A percentile compares a stretch with the other conserved stretches of the same genome.
These are phyloP conservation scores for Vigna angularis DNA, from an alignment of 306 rosid species.

Conservation along the genomic window DNA sequence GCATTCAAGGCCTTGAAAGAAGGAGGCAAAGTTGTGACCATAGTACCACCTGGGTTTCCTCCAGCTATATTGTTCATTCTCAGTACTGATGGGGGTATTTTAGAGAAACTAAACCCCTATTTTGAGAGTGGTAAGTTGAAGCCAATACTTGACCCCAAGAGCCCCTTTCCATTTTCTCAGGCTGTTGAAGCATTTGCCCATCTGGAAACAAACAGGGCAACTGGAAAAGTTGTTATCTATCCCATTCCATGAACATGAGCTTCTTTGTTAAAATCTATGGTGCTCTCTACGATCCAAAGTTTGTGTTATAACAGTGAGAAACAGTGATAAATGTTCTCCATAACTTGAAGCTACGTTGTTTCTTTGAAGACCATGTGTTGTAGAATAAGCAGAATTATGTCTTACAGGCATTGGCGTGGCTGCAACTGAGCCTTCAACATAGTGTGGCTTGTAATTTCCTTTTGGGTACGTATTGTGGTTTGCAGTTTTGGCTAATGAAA, in stretches of 20 bases:
- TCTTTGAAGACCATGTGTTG: neutral
- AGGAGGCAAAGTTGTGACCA: conserved; percentile 65
- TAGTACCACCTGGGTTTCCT: conserved; percentile 41
- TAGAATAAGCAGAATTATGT: neutral
- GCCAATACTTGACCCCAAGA: conserved; percentile 68
- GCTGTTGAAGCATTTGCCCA: conserved; percentile 60
- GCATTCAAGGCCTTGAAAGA: conserved; percentile 66
- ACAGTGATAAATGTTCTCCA: neutral
- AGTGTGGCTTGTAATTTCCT: neutral
- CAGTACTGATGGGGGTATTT: conserved; percentile 45
- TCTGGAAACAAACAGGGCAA: conserved; percentile 62
- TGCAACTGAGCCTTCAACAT: neutral
- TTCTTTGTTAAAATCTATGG: neutral
- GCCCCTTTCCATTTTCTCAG: conserved; percentile 65
- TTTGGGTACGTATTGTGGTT: neutral
- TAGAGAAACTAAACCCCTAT: conserved; percentile 64
- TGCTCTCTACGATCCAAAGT: neutral
- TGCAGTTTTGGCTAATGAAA: neutral
- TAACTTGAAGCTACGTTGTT: neutral
- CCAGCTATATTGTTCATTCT: conserved; percentile 39
- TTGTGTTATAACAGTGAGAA: neutral
- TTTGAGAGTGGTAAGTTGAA: conserved; percentile 74
- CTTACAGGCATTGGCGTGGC: neutral
- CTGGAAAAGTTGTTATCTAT: conserved; percentile 62
- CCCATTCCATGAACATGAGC: conserved; percentile 55